A percentile compares a stretch with the other conserved stretches of the same genome.
These are phyloP conservation scores for Colletotrichum coccodes DNA, from an alignment of 2,329 filamentous ascomycete species.

Conservation along the genomic window DNA sequence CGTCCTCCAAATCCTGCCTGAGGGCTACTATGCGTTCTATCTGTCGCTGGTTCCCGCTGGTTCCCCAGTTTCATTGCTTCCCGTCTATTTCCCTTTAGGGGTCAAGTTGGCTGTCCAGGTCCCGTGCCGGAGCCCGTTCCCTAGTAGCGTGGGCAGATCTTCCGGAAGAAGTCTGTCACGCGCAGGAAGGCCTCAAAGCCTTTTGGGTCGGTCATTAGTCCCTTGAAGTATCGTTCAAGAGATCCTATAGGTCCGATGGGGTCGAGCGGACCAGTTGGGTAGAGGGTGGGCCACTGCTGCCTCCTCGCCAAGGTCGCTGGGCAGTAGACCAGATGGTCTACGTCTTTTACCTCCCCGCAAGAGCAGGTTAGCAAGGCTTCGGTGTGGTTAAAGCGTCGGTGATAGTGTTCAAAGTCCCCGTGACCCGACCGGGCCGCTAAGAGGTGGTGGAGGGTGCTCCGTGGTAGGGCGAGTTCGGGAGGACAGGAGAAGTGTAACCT, in stretches of 20 bases:
- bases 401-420: neutral
- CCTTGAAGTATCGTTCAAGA: neutral
- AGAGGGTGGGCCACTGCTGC: neutral
- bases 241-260: neutral
- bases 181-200: neutral
- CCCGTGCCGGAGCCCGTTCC: neutral
- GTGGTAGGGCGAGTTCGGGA: too few species aligned
- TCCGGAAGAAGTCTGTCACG: neutral
- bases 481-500: too few species aligned
- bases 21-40: neutral
- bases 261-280: neutral
- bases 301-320: neutral
- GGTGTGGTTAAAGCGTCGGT: neutral
- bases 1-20: neutral
- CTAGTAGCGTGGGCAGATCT: neutral
- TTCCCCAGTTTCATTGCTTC: neutral
- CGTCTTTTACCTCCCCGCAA: neutral
- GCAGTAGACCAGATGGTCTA: constrained; percentile 1
- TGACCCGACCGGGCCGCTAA: neutral
- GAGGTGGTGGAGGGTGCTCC: neutral
- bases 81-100: neutral
- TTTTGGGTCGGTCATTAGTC: neutral
- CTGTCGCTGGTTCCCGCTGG: neutral
- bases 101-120: neutral
- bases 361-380: neutral